These are phyloP conservation scores for Somion occarium DNA, from an alignment of 1,284 basidiomycete species.

Conservation along the genomic window DNA sequence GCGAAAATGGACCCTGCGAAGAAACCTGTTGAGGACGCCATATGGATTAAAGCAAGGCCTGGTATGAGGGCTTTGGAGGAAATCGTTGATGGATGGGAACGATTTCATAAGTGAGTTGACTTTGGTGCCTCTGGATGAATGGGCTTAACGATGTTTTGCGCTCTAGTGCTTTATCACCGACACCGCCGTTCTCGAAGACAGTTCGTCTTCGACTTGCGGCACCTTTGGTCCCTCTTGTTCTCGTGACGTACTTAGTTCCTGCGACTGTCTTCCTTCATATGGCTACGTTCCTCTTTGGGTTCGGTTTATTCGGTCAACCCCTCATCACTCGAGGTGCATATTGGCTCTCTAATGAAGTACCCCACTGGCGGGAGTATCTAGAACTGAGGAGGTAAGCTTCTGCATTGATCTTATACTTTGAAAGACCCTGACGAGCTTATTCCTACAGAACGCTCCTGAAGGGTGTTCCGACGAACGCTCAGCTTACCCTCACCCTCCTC, in stretches of 20 bases:
- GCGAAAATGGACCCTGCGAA: constrained; percentile 26
- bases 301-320: constrained; percentile 48
- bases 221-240: constrained; percentile 25
- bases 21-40: constrained; percentile 24
- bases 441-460: constrained; percentile 38
- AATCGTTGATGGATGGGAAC: constrained; percentile 30
- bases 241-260: constrained; percentile 37
- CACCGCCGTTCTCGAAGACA: constrained; percentile 31
- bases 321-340: constrained; percentile 33
- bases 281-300: constrained; percentile 39
- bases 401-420: not conserved
- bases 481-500: constrained; percentile 46
- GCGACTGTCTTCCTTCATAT: constrained; percentile 37
- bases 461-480: constrained; percentile 52
- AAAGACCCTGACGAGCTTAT: not conserved
- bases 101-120: constrained; percentile 30
- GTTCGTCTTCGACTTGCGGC: constrained; percentile 27
- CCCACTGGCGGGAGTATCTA: constrained; percentile 41
- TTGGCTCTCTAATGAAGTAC: constrained; percentile 37
- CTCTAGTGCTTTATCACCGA: constrained; percentile 30
- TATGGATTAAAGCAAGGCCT: constrained; percentile 32
- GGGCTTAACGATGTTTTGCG: constrained; percentile 1
- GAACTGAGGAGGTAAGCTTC: constrained; percentile 37
- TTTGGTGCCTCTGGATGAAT: too few relatives aligned
- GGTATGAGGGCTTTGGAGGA: constrained; percentile 28